Percentiles rank a stretch among this genome's conserved stretches.
phyloP scores from a whole-genome alignment of 352 stramenopile genomes.

The Phytopythium mirpurense region DNA sequence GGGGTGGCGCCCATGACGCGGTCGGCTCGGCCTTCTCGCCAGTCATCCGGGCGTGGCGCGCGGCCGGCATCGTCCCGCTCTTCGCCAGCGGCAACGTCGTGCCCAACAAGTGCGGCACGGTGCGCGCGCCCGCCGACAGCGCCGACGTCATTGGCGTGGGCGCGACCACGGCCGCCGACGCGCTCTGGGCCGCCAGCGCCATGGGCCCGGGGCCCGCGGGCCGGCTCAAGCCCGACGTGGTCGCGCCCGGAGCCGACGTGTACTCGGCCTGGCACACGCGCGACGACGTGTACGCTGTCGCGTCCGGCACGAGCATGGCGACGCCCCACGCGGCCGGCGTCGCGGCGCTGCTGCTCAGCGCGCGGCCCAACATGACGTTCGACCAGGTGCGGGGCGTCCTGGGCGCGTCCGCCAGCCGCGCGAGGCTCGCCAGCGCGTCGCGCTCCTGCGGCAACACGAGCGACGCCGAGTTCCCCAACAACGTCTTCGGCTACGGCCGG shows the following conservation, averaged over 20 bases:
- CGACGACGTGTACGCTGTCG: constrained; percentile 28
- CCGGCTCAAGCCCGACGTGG: constrained; percentile 37
- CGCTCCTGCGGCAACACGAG: constrained; percentile 19
- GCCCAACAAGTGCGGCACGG: constrained; percentile 23
- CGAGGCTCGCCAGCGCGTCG: constrained; percentile 5
- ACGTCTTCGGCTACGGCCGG: constrained; percentile 23
- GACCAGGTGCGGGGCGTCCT: constrained; percentile 21
- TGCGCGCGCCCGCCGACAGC: constrained; percentile 25
- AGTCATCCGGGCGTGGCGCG: constrained; percentile 31
- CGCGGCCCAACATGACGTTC: constrained; percentile 19
- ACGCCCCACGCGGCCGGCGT: constrained; percentile 34
- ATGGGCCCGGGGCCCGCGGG: constrained; percentile 22
- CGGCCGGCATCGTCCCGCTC: constrained; percentile 36
- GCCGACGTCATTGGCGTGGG: constrained; percentile 35
- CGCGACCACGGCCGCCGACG: constrained; percentile 16
- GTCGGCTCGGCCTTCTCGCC: constrained; percentile 21
- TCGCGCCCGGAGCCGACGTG: constrained; percentile 27
- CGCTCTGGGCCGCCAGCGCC: constrained; percentile 23
- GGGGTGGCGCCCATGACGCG: constrained; percentile 17
- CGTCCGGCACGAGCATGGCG: constrained; percentile 48
- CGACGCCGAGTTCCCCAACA: constrained; percentile 21
- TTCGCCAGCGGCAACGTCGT: constrained; percentile 35
- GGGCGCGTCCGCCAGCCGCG: constrained; percentile 2
- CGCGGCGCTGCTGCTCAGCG: constrained; percentile 36
- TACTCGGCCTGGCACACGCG: constrained; percentile 27